phyloP scores from a whole-genome alignment of 1,139 yeast species.

The Chernovozyma sophiae-reginae region DNA sequence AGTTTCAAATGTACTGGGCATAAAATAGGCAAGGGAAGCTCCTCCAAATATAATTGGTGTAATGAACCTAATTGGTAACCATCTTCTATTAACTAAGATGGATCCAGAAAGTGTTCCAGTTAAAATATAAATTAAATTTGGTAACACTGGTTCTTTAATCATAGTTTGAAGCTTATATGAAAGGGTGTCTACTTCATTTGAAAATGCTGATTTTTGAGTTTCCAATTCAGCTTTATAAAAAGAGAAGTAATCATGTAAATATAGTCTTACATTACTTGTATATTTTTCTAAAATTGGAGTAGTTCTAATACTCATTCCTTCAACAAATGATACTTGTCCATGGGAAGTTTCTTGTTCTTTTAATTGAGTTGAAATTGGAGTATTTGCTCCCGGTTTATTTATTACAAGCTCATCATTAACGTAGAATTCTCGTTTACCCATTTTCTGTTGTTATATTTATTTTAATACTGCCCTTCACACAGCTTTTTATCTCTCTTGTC shows the following conservation, averaged over 20 bases:
- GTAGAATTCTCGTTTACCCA: constrained; percentile 41
- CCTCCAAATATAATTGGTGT: constrained; percentile 50
- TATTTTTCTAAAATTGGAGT: constrained; percentile 43
- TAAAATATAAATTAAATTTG: constrained; percentile 49
- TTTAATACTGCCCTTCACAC: background rate
- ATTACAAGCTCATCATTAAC: constrained; percentile 46
- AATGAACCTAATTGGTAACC: constrained; percentile 46
- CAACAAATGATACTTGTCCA: constrained; percentile 38
- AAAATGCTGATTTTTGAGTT: constrained; percentile 42
- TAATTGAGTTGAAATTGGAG: constrained; percentile 32
- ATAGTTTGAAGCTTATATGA: constrained; percentile 19
- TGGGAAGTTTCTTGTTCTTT: constrained; percentile 37
- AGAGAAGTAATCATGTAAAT: constrained; percentile 33
- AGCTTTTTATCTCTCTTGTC: background rate
- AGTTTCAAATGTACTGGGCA: constrained; percentile 32
- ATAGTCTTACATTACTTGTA: constrained; percentile 34
- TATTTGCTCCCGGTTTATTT: constrained; percentile 46
- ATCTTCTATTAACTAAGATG: constrained; percentile 43
- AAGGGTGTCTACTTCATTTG: constrained; percentile 34
- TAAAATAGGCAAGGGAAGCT: constrained; percentile 31
- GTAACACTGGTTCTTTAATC: constrained; percentile 47
- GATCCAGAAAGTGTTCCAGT: constrained; percentile 56
- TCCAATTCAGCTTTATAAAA: constrained; percentile 38
- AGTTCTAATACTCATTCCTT: constrained; percentile 53
- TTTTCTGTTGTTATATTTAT: constrained; percentile 2